Evolutionary conservation across 2,329 filamentous ascomycete species (phyloP).

Genomic region (Hirsutella rhossiliensis): DNA sequence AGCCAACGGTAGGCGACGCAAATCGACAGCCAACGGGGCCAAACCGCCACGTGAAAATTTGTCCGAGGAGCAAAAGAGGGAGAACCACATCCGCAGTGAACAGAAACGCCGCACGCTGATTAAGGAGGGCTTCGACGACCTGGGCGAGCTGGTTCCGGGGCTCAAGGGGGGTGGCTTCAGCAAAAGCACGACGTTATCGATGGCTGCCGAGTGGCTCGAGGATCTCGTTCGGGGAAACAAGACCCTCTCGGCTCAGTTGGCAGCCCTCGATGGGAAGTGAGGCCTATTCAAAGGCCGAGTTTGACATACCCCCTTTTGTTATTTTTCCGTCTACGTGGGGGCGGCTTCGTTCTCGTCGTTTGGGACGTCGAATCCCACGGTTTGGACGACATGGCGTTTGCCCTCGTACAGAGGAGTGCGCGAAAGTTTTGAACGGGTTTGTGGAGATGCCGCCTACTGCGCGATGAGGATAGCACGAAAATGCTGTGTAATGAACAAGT

Average conservation of each 20-base stretch:
- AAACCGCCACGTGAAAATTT: constrained; percentile 57
- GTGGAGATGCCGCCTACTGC: background rate
- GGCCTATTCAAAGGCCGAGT: background rate
- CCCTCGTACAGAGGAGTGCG: background rate
- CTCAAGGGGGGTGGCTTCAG: constrained; percentile 64
- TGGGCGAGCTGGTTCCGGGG: constrained; percentile 66
- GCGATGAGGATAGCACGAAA: background rate
- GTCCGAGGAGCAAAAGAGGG: constrained; percentile 67
- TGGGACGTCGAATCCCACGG: too few species aligned
- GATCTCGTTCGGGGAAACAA: constrained; percentile 59
- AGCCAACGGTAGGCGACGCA: constrained; percentile 34
- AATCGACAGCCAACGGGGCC: constrained; percentile 27
- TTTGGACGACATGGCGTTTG: background rate
- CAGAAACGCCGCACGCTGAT: constrained; percentile 77
- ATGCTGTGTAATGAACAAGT: background rate
- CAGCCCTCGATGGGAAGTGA: constrained; percentile 16
- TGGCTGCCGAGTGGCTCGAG: constrained; percentile 70
- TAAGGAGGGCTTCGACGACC: constrained; percentile 69
- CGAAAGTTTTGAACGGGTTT: background rate
- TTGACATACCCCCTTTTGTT: background rate
- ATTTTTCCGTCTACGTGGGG: too few species aligned
- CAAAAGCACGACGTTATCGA: constrained; percentile 67
- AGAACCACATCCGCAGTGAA: constrained; percentile 79
- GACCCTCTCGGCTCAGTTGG: constrained; percentile 39
- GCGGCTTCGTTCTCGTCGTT: too few species aligned